These are phyloP conservation scores for Penicillium capsulatum DNA, from an alignment of 2,329 filamentous ascomycete species.

Conservation along the genomic window DNA sequence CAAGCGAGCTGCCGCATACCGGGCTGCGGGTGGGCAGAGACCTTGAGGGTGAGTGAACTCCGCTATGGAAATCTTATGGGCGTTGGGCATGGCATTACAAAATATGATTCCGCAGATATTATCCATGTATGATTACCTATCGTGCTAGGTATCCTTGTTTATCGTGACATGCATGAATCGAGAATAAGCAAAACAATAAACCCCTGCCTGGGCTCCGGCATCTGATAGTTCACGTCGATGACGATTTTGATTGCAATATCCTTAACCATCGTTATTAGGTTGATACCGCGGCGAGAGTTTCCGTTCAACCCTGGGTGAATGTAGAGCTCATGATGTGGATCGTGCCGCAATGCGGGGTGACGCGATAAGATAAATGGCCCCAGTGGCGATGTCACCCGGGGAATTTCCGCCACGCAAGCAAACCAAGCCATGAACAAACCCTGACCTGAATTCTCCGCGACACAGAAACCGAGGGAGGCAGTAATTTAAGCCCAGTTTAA, in stretches of 20 bases:
- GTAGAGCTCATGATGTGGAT: not conserved
- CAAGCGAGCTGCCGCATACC: constrained; percentile 42
- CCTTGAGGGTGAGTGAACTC: constrained; percentile 13
- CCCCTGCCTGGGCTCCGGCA: not conserved
- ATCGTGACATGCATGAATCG: no score
- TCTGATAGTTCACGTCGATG: no score
- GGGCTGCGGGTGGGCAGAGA: constrained; percentile 35
- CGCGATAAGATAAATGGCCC: constrained; percentile 2
- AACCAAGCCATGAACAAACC: no score
- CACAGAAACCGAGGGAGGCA: not conserved
- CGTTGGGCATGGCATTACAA: constrained; percentile 22
- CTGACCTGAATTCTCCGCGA: no score
- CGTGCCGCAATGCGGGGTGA: constrained; percentile 1
- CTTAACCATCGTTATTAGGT: no score
- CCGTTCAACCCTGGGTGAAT: no score
- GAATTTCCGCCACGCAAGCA: no score
- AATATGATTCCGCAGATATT: constrained; percentile 12
- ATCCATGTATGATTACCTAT: constrained; percentile 6
- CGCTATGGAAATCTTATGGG: constrained; percentile 16
- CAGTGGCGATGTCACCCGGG: not conserved
- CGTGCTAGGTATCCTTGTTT: no score
- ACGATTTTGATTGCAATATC: no score
- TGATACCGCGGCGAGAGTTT: no score
- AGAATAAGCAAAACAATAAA: not conserved
- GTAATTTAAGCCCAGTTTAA: not conserved